Conservation (phyloP, 2,329 filamentous ascomycete species). For the Fusarium abutilonis region DNA sequence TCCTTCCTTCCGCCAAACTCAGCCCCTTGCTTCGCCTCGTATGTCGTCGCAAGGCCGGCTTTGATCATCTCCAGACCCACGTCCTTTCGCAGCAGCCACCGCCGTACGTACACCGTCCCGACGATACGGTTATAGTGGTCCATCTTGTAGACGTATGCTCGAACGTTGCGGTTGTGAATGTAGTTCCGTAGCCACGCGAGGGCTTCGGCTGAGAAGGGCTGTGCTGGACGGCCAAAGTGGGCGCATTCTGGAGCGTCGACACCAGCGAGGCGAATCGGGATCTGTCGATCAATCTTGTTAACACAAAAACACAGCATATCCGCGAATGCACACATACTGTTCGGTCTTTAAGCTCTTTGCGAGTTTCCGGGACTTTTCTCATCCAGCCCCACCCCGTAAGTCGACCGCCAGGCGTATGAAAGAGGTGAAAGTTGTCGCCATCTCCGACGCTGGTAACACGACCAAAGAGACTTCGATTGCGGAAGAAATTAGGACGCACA, state of each 20-base stretch:
- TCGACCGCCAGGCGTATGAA: slow-evolving; percentile 91
- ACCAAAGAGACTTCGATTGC: slow-evolving; percentile 80
- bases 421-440: slow-evolving; percentile 94
- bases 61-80: slow-evolving; percentile 91
- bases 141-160: slow-evolving; percentile 81
- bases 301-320: slow-evolving; percentile 5
- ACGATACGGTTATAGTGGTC: slow-evolving; percentile 96
- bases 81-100: slow-evolving; percentile 75
- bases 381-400: slow-evolving; percentile 93
- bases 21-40: slow-evolving; percentile 88
- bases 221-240: slow-evolving; percentile 89
- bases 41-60: slow-evolving; percentile 85
- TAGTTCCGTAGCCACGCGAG: slow-evolving; percentile 81
- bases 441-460: slow-evolving; percentile 94
- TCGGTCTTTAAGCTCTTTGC: slow-evolving; percentile 75
- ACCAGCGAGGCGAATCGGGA: slow-evolving; percentile 88
- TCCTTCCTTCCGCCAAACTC: slow-evolving; percentile 82
- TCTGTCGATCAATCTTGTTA: slow-evolving; percentile 58
- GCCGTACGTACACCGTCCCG: slow-evolving; percentile 81
- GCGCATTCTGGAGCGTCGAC: slow-evolving; percentile 92
- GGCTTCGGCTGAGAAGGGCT: slow-evolving; percentile 85
- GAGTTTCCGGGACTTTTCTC: slow-evolving; percentile 75
- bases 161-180: slow-evolving; percentile 76
- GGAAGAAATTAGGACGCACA: slow-evolving; percentile 79
- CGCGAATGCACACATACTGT: slow-evolving; percentile 67